phyloP scores from a whole-genome alignment of 2,329 filamentous ascomycete genomes.

The Cladophialophora yegresii region DNA sequence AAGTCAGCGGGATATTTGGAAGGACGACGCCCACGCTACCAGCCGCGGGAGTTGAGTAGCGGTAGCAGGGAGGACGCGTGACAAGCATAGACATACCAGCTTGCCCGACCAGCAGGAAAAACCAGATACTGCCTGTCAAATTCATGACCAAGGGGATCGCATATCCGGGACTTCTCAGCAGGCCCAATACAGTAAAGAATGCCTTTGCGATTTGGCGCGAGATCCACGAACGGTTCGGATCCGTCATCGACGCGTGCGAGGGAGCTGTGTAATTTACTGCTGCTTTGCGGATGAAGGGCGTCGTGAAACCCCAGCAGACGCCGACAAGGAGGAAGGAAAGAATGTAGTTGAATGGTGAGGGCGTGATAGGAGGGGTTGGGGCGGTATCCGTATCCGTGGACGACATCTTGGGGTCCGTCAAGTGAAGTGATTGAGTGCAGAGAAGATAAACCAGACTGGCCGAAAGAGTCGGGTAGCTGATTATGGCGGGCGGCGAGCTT shows the following conservation, averaged over 20 bases:
- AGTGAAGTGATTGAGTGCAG: not conserved
- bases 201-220: slow-evolving; percentile 64
- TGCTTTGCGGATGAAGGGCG: slow-evolving; percentile 85
- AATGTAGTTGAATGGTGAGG: slow-evolving; percentile 70
- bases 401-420: slow-evolving; percentile 11
- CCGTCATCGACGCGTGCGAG: slow-evolving; percentile 40
- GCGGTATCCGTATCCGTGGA: slow-evolving; percentile 4
- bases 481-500: not conserved
- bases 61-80: slow-evolving; percentile 1
- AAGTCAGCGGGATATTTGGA: too few species aligned
- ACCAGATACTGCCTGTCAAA: slow-evolving; percentile 92
- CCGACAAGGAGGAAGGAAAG: slow-evolving; percentile 88
- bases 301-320: slow-evolving; percentile 84
- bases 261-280: slow-evolving; percentile 72
- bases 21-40: too few species aligned
- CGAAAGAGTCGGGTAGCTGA: not conserved
- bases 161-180: slow-evolving; percentile 79
- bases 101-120: slow-evolving; percentile 89
- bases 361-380: slow-evolving; percentile 37
- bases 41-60: too few species aligned
- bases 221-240: slow-evolving; percentile 56
- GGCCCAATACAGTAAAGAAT: slow-evolving; percentile 73
- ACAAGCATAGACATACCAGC: slow-evolving; percentile 69
- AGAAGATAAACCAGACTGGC: too few species aligned
- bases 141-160: slow-evolving; percentile 83